Evolutionary conservation across 768 basidiomycete species (phyloP).

Genomic region (Lentinula sp.): DNA sequence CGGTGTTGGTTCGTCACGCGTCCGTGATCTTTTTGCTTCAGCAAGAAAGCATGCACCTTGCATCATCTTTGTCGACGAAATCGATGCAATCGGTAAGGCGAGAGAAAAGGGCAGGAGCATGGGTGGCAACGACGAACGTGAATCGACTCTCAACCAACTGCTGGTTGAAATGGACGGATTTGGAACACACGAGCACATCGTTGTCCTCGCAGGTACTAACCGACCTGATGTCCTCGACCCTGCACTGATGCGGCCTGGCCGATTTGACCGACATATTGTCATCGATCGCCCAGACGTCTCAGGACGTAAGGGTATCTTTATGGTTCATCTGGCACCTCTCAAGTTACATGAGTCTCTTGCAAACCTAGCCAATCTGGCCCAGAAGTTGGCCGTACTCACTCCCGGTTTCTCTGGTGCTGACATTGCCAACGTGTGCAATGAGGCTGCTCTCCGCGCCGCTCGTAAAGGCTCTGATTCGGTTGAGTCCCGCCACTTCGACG

Average conservation of each 20-base stretch:
- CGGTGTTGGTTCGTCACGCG: slow-evolving; percentile 95
- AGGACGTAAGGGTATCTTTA: slow-evolving; percentile 90
- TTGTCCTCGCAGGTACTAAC: slow-evolving; percentile 95
- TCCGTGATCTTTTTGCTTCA: slow-evolving; percentile 94
- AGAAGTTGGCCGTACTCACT: slow-evolving; percentile 93
- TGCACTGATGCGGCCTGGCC: slow-evolving; percentile 94
- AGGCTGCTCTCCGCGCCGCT: slow-evolving; percentile 93
- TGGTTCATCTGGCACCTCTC: slow-evolving; percentile 85
- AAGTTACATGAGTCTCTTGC: slow-evolving; percentile 54
- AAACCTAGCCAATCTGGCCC: slow-evolving; percentile 57
- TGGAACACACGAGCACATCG: slow-evolving; percentile 93
- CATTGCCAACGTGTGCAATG: slow-evolving; percentile 98
- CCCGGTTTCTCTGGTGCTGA: slow-evolving; percentile 99
- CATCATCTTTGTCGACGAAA: slow-evolving; percentile 99
- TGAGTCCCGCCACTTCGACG: slow-evolving; percentile 85
- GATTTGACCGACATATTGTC: slow-evolving; percentile 94
- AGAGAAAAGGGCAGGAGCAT: slow-evolving; percentile 73
- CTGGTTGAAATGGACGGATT: slow-evolving; percentile 99
- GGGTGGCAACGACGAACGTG: slow-evolving; percentile 93
- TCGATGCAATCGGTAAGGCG: slow-evolving; percentile 97
- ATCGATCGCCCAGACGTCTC: slow-evolving; percentile 94
- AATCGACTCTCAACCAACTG: slow-evolving; percentile 95
- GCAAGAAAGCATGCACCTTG: slow-evolving; percentile 98
- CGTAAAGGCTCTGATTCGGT: slow-evolving; percentile 76
- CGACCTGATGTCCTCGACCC: slow-evolving; percentile 93